Evolutionary conservation across 345 rosid genomes (phyloP).

Genomic region (Salix brachista): DNA sequence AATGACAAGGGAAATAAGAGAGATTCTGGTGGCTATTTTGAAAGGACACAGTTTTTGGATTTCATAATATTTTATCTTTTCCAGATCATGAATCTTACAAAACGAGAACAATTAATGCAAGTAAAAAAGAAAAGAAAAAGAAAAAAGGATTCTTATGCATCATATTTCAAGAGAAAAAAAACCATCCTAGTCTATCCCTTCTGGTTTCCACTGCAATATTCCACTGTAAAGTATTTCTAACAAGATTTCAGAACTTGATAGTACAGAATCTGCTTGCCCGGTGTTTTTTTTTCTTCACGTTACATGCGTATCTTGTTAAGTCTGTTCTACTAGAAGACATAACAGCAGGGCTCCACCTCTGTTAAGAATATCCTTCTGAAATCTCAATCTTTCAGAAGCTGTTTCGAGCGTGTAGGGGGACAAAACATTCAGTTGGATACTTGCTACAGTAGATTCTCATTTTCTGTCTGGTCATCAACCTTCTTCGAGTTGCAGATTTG

Average conservation of each 20-base stretch:
- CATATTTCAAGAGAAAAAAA: too few relatives aligned
- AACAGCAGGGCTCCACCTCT: not conserved
- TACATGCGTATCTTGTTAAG: not conserved
- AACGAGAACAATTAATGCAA: too few relatives aligned
- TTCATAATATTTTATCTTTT: too few relatives aligned
- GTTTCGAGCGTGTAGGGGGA: not conserved
- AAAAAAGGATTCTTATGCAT: too few relatives aligned
- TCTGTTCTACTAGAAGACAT: not conserved
- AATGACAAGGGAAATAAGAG: not conserved
- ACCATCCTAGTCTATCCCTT: too few relatives aligned
- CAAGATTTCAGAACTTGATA: too few relatives aligned
- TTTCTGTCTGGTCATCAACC: not conserved
- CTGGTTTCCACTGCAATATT: too few relatives aligned
- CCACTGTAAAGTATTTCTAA: too few relatives aligned
- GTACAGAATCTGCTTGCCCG: too few relatives aligned
- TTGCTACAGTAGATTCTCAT: slow-evolving; percentile 11
- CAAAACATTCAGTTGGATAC: not conserved
- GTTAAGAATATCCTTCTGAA: not conserved
- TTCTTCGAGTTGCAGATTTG: slow-evolving; percentile 15
- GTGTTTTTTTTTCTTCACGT: too few relatives aligned
- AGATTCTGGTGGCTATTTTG: not conserved
- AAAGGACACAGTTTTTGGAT: not conserved
- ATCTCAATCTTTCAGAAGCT: not conserved
- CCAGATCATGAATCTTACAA: not conserved
- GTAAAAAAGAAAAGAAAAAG: too few relatives aligned